These are phyloP conservation scores for Xylariomycetidae sp. DNA, from an alignment of 2,329 filamentous ascomycete species.

Conservation along the genomic window DNA sequence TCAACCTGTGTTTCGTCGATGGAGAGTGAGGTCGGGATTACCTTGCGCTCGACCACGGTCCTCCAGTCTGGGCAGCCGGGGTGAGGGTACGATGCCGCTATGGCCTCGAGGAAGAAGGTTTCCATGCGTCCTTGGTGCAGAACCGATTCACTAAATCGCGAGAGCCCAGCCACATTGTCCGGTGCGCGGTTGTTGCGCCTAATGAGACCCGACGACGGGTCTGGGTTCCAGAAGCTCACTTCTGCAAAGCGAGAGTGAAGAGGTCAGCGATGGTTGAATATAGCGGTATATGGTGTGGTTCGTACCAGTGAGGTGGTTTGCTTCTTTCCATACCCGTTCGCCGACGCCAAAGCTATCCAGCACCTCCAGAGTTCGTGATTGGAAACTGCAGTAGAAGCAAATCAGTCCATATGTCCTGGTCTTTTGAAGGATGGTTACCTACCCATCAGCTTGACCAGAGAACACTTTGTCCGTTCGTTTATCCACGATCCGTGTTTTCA, in stretches of 20 bases:
- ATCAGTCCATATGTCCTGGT: not conserved
- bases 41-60: slow-evolving; percentile 48
- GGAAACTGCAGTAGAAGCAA: slow-evolving; percentile 29
- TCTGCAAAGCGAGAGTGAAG: slow-evolving; percentile 9
- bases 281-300: not conserved
- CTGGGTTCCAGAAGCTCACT: slow-evolving; percentile 53
- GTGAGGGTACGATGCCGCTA: slow-evolving; percentile 29
- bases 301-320: slow-evolving; percentile 60
- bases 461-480: slow-evolving; percentile 35
- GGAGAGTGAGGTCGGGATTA: slow-evolving; percentile 45
- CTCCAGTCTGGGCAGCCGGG: slow-evolving; percentile 7
- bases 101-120: slow-evolving; percentile 48
- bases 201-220: slow-evolving; percentile 49
- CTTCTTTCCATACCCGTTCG: slow-evolving; percentile 58
- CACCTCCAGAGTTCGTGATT: slow-evolving; percentile 65
- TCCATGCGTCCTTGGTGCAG: slow-evolving; percentile 60
- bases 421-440: slow-evolving; percentile 10
- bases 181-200: slow-evolving; percentile 33
- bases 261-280: not conserved
- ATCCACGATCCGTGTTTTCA: slow-evolving; percentile 38
- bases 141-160: slow-evolving; percentile 52
- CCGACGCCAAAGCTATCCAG: slow-evolving; percentile 65
- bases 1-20: slow-evolving; percentile 42
- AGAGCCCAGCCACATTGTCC: slow-evolving; percentile 48
- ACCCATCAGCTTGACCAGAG: slow-evolving; percentile 39